Percentiles rank a stretch among this genome's conserved stretches.
Evolutionary conservation across 352 stramenopile genomes (phyloP).

Genomic region (Globisporangium spiculum): DNA sequence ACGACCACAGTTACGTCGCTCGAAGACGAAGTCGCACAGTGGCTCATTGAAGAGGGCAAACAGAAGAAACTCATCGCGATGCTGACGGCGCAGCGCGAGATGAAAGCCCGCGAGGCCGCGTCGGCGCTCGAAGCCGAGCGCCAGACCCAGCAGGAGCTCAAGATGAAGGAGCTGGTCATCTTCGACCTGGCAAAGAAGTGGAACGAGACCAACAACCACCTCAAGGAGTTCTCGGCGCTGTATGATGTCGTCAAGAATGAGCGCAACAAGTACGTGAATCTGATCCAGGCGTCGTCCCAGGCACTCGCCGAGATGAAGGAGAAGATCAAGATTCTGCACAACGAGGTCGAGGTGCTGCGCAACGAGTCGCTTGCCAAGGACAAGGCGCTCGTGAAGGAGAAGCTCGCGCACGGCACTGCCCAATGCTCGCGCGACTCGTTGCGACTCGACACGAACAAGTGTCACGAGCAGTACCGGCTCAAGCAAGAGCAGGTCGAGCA

Average conservation of each 20-base stretch:
- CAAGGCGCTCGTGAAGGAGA: slow-evolving; percentile 90
- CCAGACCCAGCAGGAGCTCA: slow-evolving; percentile 87
- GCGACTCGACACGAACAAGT: slow-evolving; percentile 90
- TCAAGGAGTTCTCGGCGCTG: slow-evolving; percentile 91
- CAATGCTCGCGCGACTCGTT: slow-evolving; percentile 89
- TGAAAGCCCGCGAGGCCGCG: slow-evolving; percentile 87
- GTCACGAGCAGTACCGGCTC: slow-evolving; percentile 82
- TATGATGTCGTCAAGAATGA: slow-evolving; percentile 97
- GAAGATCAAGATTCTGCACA: slow-evolving; percentile 95
- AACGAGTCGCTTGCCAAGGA: slow-evolving; percentile 93
- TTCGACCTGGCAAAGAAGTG: slow-evolving; percentile 93
- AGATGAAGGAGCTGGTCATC: slow-evolving; percentile 93
- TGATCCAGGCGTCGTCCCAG: slow-evolving; percentile 90
- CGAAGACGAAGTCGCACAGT: slow-evolving; percentile 85
- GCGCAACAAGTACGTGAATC: slow-evolving; percentile 95
- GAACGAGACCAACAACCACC: slow-evolving; percentile 91
- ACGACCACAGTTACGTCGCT: slow-evolving; percentile 60
- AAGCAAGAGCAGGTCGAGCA: slow-evolving; percentile 93
- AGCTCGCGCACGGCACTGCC: slow-evolving; percentile 74
- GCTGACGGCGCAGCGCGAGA: slow-evolving; percentile 87
- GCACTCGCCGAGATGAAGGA: slow-evolving; percentile 95
- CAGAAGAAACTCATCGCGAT: slow-evolving; percentile 88
- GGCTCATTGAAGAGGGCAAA: slow-evolving; percentile 84
- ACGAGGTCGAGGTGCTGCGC: slow-evolving; percentile 92
- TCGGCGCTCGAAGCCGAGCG: slow-evolving; percentile 76